Evolutionary conservation across 352 stramenopile genomes (phyloP).

Genomic region (Phytophthora ohioensis): DNA sequence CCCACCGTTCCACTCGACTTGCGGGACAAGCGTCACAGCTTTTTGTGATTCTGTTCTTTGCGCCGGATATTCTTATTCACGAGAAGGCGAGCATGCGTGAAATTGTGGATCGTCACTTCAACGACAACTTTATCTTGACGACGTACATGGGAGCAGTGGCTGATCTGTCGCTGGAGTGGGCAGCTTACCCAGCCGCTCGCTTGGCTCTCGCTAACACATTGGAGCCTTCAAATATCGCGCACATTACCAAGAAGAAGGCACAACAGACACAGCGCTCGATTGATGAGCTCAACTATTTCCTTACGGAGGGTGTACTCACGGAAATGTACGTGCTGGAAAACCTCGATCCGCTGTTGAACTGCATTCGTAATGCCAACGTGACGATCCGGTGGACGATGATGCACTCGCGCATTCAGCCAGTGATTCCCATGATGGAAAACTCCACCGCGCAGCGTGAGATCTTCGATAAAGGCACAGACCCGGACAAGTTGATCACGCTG

Average conservation of each 20-base stretch:
- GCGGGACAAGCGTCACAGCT: constrained; percentile 94
- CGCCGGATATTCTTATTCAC: constrained; percentile 92
- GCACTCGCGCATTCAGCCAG: constrained; percentile 90
- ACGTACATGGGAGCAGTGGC: constrained; percentile 96
- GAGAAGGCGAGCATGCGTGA: constrained; percentile 94
- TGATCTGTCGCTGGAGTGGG: constrained; percentile 94
- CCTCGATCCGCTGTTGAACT: constrained; percentile 91
- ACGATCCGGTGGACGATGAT: constrained; percentile 95
- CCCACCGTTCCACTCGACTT: constrained; percentile 92
- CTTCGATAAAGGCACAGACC: constrained; percentile 85
- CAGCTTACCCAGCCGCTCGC: constrained; percentile 87
- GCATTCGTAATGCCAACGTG: constrained; percentile 93
- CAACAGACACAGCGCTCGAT: constrained; percentile 89
- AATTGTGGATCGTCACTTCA: constrained; percentile 96
- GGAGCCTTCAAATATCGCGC: constrained; percentile 85
- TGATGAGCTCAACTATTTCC: constrained; percentile 91
- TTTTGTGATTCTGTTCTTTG: constrained; percentile 96
- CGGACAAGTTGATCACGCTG: constrained; percentile 91
- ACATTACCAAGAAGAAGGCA: constrained; percentile 91
- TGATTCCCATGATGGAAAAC: constrained; percentile 91
- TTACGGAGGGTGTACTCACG: constrained; percentile 93
- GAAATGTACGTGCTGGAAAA: constrained; percentile 96
- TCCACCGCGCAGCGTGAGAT: constrained; percentile 81
- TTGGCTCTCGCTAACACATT: constrained; percentile 93
- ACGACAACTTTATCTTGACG: constrained; percentile 96